Conservation (phyloP, 2,329 filamentous ascomycete genomes). For the Plectosphaerella cucumerina region DNA sequence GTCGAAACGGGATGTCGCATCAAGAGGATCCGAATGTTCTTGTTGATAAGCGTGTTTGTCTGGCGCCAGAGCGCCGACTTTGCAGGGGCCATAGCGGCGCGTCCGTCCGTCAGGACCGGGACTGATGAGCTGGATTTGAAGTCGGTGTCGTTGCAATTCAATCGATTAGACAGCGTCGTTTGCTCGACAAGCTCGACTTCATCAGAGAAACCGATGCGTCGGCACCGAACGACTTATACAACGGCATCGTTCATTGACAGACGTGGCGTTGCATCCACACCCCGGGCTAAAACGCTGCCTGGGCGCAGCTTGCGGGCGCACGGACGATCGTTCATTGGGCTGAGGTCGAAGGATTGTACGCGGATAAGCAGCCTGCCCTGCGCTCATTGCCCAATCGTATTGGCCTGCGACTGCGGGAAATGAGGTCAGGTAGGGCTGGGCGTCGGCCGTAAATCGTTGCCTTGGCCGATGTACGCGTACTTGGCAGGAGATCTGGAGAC, state of each 20-base stretch:
- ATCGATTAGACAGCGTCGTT: not conserved
- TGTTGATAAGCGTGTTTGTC: constrained; percentile 56
- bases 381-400: no score
- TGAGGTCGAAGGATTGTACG: no score
- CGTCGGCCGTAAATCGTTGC: no score
- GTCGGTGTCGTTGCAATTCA: not conserved
- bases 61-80: constrained; percentile 32
- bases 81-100: not conserved
- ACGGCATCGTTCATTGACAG: not conserved
- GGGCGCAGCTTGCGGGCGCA: no score
- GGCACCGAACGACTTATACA: not conserved
- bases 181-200: not conserved
- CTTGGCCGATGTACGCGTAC: no score
- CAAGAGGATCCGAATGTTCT: constrained; percentile 56
- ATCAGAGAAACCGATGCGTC: not conserved
- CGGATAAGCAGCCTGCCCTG: no score
- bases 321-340: no score
- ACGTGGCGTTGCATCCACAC: not conserved
- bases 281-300: no score
- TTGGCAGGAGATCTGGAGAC: no score
- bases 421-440: no score
- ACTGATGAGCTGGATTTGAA: constrained; percentile 1
- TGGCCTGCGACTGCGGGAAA: no score
- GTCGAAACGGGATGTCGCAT: constrained; percentile 51
- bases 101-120: not conserved